phyloP scores from a whole-genome alignment of 2,329 filamentous ascomycete genomes.

The Xylariaceae sp. region DNA sequence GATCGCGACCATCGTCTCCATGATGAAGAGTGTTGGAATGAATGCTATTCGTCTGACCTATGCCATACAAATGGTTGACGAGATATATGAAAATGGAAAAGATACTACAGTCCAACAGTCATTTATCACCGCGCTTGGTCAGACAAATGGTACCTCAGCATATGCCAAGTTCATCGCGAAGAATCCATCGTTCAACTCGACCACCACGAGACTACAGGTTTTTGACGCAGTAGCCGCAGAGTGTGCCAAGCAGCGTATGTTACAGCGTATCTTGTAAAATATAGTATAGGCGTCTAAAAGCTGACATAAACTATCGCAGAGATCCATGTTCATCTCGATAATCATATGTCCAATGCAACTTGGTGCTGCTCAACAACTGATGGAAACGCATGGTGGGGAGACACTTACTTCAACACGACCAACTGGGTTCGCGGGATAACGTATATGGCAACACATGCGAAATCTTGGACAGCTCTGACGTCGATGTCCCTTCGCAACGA shows the following conservation, averaged over 20 bases:
- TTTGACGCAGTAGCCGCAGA: conserved; percentile 62
- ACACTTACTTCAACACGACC: conserved; percentile 52
- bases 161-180: conserved; percentile 50
- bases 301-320: conserved; percentile 21
- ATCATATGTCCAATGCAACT: conserved; percentile 54
- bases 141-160: conserved; percentile 48
- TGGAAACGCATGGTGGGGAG: conserved; percentile 59
- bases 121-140: conserved; percentile 44
- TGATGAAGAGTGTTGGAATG: conserved; percentile 57
- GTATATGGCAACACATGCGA: conserved; percentile 58
- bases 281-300: background rate
- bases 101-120: conserved; percentile 45
- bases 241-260: conserved; percentile 42
- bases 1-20: conserved; percentile 49
- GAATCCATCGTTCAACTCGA: conserved; percentile 52
- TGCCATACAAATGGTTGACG: conserved; percentile 61
- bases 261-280: background rate
- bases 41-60: conserved; percentile 61
- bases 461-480: conserved; percentile 43
- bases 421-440: conserved; percentile 59
- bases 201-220: conserved; percentile 46
- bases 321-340: conserved; percentile 57
- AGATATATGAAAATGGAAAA: conserved; percentile 45
- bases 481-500: conserved; percentile 54
- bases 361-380: conserved; percentile 56